A percentile compares a stretch with the other conserved stretches of the same genome.
These are phyloP conservation scores for Senna siamea DNA, from an alignment of 306 rosid species.

Conservation along the genomic window DNA sequence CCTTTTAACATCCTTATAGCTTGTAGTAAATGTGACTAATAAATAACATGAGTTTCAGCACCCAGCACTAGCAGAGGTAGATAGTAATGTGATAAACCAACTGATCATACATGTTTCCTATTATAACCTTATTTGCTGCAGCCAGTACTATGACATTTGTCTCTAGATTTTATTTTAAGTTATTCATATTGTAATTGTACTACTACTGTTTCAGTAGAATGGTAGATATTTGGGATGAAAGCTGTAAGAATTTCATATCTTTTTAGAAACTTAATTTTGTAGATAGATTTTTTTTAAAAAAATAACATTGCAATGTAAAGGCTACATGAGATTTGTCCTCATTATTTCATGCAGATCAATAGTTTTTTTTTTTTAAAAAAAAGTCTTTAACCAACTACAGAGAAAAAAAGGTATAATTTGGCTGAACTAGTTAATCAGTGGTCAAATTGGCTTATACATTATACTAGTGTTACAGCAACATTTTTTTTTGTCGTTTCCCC, in stretches of 20 bases:
- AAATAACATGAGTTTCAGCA: not conserved
- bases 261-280: not conserved
- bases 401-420: too few relatives aligned
- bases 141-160: not conserved
- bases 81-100: not conserved
- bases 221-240: not conserved
- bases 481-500: too few relatives aligned
- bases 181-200: not conserved
- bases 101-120: not conserved
- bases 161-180: not conserved
- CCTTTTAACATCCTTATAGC: conserved; percentile 1
- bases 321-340: not conserved
- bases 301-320: not conserved
- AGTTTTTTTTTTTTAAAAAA: too few relatives aligned
- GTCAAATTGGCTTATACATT: too few relatives aligned
- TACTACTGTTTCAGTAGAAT: not conserved
- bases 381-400: too few relatives aligned
- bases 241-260: not conserved
- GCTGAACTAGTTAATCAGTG: too few relatives aligned
- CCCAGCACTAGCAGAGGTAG: too few relatives aligned
- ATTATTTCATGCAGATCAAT: too few relatives aligned
- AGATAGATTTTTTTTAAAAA: not conserved
- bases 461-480: too few relatives aligned
- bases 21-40: not conserved
- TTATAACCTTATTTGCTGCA: not conserved